Conservation (phyloP, 371 early-diverging fungal species). For the Mortierella sp. region DNA sequence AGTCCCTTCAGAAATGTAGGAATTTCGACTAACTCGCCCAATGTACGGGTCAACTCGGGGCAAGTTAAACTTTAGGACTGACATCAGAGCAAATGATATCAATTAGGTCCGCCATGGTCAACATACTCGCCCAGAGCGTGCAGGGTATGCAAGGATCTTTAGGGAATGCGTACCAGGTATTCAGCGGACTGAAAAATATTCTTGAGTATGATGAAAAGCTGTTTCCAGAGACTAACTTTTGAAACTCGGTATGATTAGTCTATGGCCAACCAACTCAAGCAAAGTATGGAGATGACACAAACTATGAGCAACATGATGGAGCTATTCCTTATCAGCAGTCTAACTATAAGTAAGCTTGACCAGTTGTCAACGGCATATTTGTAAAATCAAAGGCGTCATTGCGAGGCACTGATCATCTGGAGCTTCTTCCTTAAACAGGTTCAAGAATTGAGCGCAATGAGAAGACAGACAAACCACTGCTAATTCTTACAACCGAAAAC, state of each 20-base stretch:
- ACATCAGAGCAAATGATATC: neutral
- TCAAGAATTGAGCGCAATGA: constrained; percentile 39
- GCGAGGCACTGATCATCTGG: no score
- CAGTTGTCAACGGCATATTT: no score
- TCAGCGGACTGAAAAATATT: neutral
- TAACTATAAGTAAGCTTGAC: constrained; percentile 30
- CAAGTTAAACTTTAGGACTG: neutral
- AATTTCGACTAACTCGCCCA: neutral
- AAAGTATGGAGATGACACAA: constrained; percentile 54
- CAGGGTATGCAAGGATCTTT: constrained; percentile 47
- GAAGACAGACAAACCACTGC: constrained; percentile 18
- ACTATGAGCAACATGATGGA: constrained; percentile 55
- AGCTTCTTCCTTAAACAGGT: constrained; percentile 14
- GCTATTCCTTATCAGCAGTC: constrained; percentile 32
- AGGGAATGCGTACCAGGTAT: constrained; percentile 50
- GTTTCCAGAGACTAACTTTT: neutral
- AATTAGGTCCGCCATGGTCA: constrained; percentile 37
- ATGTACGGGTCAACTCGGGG: neutral
- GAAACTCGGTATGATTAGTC: constrained; percentile 12
- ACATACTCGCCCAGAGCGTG: constrained; percentile 29
- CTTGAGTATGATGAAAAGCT: no score
- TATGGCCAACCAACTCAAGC: constrained; percentile 42
- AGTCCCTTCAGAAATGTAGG: constrained; percentile 27
- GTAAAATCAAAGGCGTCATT: no score
- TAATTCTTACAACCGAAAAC: constrained; percentile 38